Evolutionary conservation across 441 rosid genomes (phyloP), one percentile per base, ranked within the genome.

Genomic region (Eutrema salsugineum): DNA sequence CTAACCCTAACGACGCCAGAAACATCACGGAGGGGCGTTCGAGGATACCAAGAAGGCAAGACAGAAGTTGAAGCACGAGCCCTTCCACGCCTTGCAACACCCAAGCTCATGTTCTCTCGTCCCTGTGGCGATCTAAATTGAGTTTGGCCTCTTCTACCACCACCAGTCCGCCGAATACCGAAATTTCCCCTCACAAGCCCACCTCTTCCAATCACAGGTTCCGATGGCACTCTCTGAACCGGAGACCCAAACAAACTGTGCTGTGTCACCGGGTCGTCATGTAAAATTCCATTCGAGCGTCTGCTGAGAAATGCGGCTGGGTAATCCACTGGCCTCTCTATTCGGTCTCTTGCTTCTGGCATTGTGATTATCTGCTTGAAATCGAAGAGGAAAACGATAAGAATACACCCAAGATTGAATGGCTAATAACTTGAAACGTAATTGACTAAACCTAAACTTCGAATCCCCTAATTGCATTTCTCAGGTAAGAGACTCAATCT

Each of bases 31-130:
- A 90, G 87, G 11, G 99, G 96, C 0, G 87, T 83, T 69, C 99
- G 83, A 7, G 97, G 97, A 68, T 91, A 90, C 97, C 94, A 87
- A 77, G 87, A 74, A 71, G 99, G 99, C 16, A 94, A 82, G 40
- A 68, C 59, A 12, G 81, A 68, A 59, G 66, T 62, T 4, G 81
- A 55, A 27, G 50, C 76, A 43, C 86, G 85, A 24, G 79, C 75
- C 47, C 87, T 78, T 44, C 85, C 82, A 56, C 95, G 81, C 24
- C 88, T 72, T 8, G 62, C 55, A 44, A 75, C 80, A 16, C 83
- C 80, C 6, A 50, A 22, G 11, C 85, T 81, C 19, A 53, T 57
- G 44, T 84, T 88, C 79, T 83, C 93, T 62, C 84, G 71, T 28
- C 85, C 85, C 32, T 28, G 50, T 19, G 77, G 66, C 3, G 82